Conservation (phyloP, 2,329 filamentous ascomycete species). For the Xylariaceae sp. region DNA sequence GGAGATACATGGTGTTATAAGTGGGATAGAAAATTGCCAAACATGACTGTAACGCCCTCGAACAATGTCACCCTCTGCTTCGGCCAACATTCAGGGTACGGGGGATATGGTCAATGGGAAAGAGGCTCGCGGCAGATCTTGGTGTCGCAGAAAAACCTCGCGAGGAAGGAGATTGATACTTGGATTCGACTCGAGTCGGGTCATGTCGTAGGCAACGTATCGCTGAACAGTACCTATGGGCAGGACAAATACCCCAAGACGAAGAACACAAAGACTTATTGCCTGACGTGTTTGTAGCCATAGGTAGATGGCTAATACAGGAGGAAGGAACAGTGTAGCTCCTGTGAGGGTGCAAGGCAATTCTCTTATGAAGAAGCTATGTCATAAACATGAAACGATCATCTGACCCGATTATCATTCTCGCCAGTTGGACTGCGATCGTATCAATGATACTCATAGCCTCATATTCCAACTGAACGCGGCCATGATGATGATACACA, state of each 20-base stretch:
- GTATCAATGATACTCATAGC: no score
- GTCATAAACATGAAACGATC: no score
- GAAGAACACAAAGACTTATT: constrained; percentile 34
- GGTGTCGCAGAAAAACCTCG: constrained; percentile 42
- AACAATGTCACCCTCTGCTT: constrained; percentile 50
- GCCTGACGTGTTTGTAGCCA: constrained; percentile 29
- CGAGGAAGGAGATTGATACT: constrained; percentile 46
- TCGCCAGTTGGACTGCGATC: no score
- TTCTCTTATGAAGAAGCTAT: no score
- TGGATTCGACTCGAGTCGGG: constrained; percentile 62
- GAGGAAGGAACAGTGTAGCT: not conserved
- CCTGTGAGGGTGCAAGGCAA: no score
- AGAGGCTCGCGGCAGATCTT: constrained; percentile 58
- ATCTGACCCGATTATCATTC: no score
- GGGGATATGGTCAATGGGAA: constrained; percentile 64
- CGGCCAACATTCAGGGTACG: constrained; percentile 67
- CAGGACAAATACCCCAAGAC: constrained; percentile 50
- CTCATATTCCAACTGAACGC: no score
- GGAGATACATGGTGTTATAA: constrained; percentile 57
- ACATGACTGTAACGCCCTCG: constrained; percentile 31
- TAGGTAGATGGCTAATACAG: not conserved
- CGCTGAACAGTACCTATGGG: constrained; percentile 59
- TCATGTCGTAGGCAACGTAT: constrained; percentile 48
- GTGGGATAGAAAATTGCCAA: constrained; percentile 37
- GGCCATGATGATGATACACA: no score